These are phyloP conservation scores for Plantago major DNA, from an alignment of 257 asterid genomes.

Conservation along the genomic window DNA sequence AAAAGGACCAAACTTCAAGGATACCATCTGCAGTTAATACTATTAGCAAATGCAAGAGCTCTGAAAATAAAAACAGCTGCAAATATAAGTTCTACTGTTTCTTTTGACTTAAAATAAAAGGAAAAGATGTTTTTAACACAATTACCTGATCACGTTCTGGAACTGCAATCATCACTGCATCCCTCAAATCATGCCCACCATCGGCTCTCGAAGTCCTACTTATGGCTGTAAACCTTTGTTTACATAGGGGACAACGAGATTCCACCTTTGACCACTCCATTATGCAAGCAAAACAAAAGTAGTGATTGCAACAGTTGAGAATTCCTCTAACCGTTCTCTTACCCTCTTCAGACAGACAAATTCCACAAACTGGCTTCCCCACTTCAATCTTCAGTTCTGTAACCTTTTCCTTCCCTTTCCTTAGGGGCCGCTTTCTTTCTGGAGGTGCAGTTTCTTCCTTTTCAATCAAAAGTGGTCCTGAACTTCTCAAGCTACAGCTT, in stretches of 20 bases:
- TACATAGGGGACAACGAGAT: constrained; percentile 91
- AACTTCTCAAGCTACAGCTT: constrained; percentile 42
- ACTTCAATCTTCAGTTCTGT: constrained; percentile 48
- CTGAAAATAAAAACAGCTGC: no score
- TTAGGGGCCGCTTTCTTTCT: constrained; percentile 38
- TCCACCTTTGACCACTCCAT: constrained; percentile 98
- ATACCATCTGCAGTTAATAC: no score
- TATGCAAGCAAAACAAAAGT: constrained; percentile 91
- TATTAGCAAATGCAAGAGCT: no score
- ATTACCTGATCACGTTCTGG: constrained; percentile 93
- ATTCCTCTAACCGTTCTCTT: constrained; percentile 71
- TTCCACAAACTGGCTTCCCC: constrained; percentile 86
- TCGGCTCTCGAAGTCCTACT: constrained; percentile 53
- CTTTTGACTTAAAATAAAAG: no score
- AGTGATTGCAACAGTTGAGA: constrained; percentile 79
- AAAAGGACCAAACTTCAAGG: not conserved
- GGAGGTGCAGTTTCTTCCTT: constrained; percentile 35
- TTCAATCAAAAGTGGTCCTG: constrained; percentile 24
- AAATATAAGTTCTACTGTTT: no score
- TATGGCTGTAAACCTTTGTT: constrained; percentile 77
- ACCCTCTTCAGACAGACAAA: constrained; percentile 89
- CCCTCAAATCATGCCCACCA: constrained; percentile 47
- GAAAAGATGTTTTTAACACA: not conserved
- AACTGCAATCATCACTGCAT: constrained; percentile 57
- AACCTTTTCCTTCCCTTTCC: constrained; percentile 74